A percentile compares a stretch with the other conserved stretches of the same genome.
Conservation (phyloP, 371 early-diverging fungal genomes). For the Fennellomyces sp. region DNA sequence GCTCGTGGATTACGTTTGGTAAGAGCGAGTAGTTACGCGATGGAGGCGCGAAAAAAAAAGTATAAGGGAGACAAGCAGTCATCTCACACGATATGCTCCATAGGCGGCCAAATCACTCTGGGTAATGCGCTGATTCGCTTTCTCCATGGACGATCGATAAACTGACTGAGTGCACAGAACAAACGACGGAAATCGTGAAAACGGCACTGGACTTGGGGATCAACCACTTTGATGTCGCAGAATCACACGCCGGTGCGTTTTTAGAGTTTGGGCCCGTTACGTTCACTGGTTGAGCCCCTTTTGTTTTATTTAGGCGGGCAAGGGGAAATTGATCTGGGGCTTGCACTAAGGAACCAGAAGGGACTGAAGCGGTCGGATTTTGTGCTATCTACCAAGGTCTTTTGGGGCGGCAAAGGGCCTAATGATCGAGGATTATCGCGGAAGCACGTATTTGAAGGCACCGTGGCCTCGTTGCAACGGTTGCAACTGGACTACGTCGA, state of each 20-base stretch:
- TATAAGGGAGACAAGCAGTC: background rate
- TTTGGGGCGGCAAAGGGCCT: slow-evolving; percentile 81
- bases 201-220: slow-evolving; percentile 78
- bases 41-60: background rate
- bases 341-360: slow-evolving; percentile 66
- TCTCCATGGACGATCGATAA: background rate
- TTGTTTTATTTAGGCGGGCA: slow-evolving; percentile 57
- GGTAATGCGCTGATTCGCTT: slow-evolving; percentile 20
- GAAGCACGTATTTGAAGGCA: slow-evolving; percentile 88
- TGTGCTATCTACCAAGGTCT: slow-evolving; percentile 85
- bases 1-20: slow-evolving; percentile 70
- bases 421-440: slow-evolving; percentile 85
- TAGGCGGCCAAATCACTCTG: slow-evolving; percentile 63
- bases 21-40: slow-evolving; percentile 14
- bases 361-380: slow-evolving; percentile 75
- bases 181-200: slow-evolving; percentile 69
- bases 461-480: slow-evolving; percentile 74
- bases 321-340: slow-evolving; percentile 79
- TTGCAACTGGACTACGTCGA: slow-evolving; percentile 83
- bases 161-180: slow-evolving; percentile 37
- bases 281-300: background rate
- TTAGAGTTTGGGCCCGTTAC: background rate
- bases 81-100: background rate
- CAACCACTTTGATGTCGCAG: slow-evolving; percentile 86
- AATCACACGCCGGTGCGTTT: slow-evolving; percentile 62